Evolutionary conservation across 805 yeast genomes (phyloP).

Genomic region (Cyberlindnera samutprakarnensis): DNA sequence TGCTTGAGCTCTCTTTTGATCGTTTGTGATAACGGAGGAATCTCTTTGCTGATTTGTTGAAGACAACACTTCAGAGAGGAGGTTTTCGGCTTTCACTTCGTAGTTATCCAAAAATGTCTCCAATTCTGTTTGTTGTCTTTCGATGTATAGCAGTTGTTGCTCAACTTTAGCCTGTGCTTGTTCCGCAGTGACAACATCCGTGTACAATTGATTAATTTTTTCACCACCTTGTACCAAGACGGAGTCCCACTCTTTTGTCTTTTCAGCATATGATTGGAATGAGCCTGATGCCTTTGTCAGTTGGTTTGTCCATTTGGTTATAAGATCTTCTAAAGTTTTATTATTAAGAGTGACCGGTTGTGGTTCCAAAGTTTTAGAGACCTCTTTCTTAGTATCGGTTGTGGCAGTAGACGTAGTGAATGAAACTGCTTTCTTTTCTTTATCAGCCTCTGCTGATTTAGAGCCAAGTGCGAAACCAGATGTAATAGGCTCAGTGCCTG

Average conservation of each 20-base stretch:
- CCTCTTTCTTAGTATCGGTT: slow-evolving; percentile 26
- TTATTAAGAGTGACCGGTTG: slow-evolving; percentile 75
- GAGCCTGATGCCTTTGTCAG: slow-evolving; percentile 64
- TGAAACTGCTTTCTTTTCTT: slow-evolving; percentile 21
- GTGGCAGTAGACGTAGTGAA: slow-evolving; percentile 19
- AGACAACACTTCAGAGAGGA: slow-evolving; percentile 29
- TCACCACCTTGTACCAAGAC: slow-evolving; percentile 80
- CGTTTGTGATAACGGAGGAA: slow-evolving; percentile 44
- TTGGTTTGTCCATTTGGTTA: slow-evolving; percentile 89
- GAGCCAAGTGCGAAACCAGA: slow-evolving; percentile 18
- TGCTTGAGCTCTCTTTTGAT: slow-evolving; percentile 83
- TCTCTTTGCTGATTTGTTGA: slow-evolving; percentile 23
- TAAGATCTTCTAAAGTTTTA: slow-evolving; percentile 86
- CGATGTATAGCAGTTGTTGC: slow-evolving; percentile 78
- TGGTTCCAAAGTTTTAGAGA: slow-evolving; percentile 52
- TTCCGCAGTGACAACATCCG: slow-evolving; percentile 76
- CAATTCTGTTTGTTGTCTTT: slow-evolving; percentile 86
- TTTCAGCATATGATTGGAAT: slow-evolving; percentile 67
- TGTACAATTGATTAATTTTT: slow-evolving; percentile 68
- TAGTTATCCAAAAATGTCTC: slow-evolving; percentile 77
- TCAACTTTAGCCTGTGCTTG: slow-evolving; percentile 80
- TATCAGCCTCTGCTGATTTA: slow-evolving; percentile 14
- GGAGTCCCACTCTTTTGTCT: slow-evolving; percentile 80
- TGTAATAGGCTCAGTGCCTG: too few relatives aligned
- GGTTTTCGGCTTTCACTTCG: slow-evolving; percentile 40